Base-by-base conservation (phyloP, 345 rosid genomes). In the Lepidium africanum region DNA sequence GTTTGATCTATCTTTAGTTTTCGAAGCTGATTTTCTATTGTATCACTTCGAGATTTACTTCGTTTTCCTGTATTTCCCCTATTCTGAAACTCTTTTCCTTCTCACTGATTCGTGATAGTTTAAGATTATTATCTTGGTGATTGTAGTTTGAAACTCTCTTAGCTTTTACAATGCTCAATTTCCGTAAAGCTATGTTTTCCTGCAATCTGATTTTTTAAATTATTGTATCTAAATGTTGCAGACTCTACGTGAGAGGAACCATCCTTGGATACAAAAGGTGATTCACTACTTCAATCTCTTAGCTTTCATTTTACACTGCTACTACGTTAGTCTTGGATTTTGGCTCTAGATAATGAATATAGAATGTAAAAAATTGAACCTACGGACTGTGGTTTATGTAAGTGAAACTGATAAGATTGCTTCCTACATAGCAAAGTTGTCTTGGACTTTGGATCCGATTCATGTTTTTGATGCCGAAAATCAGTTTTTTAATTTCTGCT, bases 221-320 rank as follows among this genome's bases (percentile, higher is more conserved):
- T 19, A 10, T 55, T 13, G 56, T 13, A 3, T 59, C 3, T 9
- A 30, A 25, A 16, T 21, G 35, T 76, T 65, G 79, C 79, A 76
- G 79, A 65, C 79, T 76, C 59, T 76, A 76, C 61, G 79, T 76
- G 0, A 76, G 79, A 15, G 79, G 79, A 70, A 76, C 79, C 68
- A 70, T 76, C 63, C 72, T 76, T 16, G 79, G 79, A 59, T 76
- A 76, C 76, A 76, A 76, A 65, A 76, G 79, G 79, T 76, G 52
- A 70, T n/a, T 0, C 30, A 10, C 53, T 37, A 37, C 47, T 62
- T 43, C 3, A 12, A 25, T 64, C 27, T 40, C 37, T 33, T 47
- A 5, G 6, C 33, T 40, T 33, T 19, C 13, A 57, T 23, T 49
- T 16, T 10, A 27, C 14, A 30, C 40, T 19, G 46, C 9, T 52